Conservation (phyloP, 768 basidiomycete genomes). For the Suillus fuscotomentosus region DNA sequence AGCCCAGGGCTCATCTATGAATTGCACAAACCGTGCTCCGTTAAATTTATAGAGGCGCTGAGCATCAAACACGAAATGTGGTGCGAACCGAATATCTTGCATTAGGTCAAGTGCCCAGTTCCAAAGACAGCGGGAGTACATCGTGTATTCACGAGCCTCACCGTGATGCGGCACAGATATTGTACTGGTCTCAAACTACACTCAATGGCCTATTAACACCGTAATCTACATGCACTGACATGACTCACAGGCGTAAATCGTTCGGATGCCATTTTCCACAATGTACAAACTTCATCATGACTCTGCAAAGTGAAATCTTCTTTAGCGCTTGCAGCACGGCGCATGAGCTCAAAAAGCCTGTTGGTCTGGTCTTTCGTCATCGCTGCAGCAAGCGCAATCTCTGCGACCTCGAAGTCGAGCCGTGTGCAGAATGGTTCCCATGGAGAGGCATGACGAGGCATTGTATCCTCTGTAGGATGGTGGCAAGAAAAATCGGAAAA, state of each 20-base stretch:
- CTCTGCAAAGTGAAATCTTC: background rate
- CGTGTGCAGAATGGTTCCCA: background rate
- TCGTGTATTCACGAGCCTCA: background rate
- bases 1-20: slow-evolving; percentile 38
- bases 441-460: background rate
- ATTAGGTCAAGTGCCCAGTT: background rate
- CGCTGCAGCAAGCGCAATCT: background rate
- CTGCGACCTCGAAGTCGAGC: background rate
- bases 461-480: background rate
- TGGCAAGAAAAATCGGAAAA: background rate
- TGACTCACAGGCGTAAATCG: background rate
- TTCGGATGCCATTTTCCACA: background rate
- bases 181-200: background rate
- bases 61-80: slow-evolving; percentile 17
- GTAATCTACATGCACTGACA: background rate
- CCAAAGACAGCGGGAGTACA: background rate
- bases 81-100: background rate
- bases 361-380: background rate
- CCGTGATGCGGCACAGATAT: background rate
- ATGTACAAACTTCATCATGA: background rate
- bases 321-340: background rate
- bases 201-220: background rate
- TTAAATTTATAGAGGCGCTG: slow-evolving; percentile 26
- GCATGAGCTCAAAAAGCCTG: background rate
- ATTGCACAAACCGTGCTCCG: slow-evolving; percentile 22